Conservation (phyloP, 768 basidiomycete genomes). For the Lactarius vividus region DNA sequence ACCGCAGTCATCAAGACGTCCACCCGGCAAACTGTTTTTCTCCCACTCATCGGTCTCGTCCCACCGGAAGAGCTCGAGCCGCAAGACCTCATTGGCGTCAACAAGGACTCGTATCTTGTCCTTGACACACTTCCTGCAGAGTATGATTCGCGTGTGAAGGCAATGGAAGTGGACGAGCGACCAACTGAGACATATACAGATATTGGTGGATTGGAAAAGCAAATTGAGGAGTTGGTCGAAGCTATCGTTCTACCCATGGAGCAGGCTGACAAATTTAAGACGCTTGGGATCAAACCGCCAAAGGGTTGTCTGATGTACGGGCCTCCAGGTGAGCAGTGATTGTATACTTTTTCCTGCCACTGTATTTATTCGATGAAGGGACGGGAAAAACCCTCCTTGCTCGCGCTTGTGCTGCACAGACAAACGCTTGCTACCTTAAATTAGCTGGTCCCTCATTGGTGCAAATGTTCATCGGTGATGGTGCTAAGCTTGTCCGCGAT, state of each 20-base stretch:
- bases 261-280: conserved; percentile 98
- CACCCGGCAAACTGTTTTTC: conserved; percentile 97
- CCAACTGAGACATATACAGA: conserved; percentile 97
- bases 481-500: conserved; percentile 97
- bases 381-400: conserved; percentile 98
- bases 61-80: conserved; percentile 88
- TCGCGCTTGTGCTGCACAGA: conserved; percentile 96
- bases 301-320: conserved; percentile 99
- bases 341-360: background rate
- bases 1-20: conserved; percentile 99
- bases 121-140: conserved; percentile 95
- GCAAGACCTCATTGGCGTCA: conserved; percentile 94
- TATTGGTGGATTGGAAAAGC: conserved; percentile 98
- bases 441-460: conserved; percentile 96
- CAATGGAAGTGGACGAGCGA: conserved; percentile 99
- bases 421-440: conserved; percentile 97
- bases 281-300: conserved; percentile 93
- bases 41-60: conserved; percentile 96
- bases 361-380: conserved; percentile 40
- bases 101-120: conserved; percentile 98
- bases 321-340: conserved; percentile 70
- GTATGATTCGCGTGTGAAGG: conserved; percentile 97
- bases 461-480: conserved; percentile 99
- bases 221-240: conserved; percentile 97
- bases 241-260: conserved; percentile 99